These are phyloP conservation scores for Inga laurina DNA, from an alignment of 306 rosid genomes.

Conservation along the genomic window DNA sequence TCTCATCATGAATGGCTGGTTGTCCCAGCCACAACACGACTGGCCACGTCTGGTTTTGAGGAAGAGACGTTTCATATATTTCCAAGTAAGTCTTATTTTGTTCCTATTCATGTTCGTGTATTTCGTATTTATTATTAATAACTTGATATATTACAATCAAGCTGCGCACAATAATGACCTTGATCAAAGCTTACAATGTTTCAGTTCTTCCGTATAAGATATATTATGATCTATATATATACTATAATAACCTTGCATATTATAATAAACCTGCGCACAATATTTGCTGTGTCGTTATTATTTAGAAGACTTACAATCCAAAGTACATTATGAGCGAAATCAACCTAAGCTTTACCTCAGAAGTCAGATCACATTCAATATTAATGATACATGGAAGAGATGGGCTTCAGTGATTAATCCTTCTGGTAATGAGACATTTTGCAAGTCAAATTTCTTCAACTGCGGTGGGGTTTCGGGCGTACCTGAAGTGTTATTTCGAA, in stretches of 20 bases:
- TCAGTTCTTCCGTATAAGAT: too few relatives aligned
- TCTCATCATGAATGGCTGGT: too few relatives aligned
- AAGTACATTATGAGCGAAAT: background rate
- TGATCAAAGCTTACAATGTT: too few relatives aligned
- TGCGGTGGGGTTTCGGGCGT: too few relatives aligned
- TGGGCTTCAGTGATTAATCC: conserved; percentile 26
- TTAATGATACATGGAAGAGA: conserved; percentile 25
- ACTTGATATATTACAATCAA: too few relatives aligned
- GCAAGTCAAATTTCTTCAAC: conserved; percentile 48
- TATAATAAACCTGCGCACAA: background rate
- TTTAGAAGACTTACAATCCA: background rate
- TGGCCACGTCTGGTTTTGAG: background rate
- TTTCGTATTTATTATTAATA: background rate
- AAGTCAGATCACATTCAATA: conserved; percentile 20
- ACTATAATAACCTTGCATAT: too few relatives aligned
- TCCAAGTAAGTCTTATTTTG: background rate
- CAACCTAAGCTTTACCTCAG: conserved; percentile 11
- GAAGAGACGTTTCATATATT: too few relatives aligned
- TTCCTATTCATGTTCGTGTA: background rate
- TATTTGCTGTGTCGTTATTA: too few relatives aligned
- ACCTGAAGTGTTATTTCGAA: too few relatives aligned
- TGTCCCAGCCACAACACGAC: too few relatives aligned
- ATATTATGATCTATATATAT: too few relatives aligned
- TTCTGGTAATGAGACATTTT: conserved; percentile 20
- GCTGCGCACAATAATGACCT: too few relatives aligned